Conservation (phyloP, 2,329 filamentous ascomycete genomes). For the Verticillium longisporum region DNA sequence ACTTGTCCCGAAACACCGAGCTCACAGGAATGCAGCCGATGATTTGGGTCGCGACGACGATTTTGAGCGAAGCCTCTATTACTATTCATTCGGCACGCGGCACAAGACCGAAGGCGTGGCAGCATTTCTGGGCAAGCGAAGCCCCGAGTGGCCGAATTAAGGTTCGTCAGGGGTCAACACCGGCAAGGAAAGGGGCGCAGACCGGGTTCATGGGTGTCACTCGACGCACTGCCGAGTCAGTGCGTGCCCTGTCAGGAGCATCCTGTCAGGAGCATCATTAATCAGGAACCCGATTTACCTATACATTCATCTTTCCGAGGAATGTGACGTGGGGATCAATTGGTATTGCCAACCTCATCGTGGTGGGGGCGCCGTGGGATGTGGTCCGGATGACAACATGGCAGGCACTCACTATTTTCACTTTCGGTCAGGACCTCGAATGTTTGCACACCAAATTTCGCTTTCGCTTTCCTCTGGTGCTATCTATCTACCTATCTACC, state of each 20-base stretch:
- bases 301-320: no score
- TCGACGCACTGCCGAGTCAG: neutral
- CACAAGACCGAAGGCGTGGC: conserved; percentile 21
- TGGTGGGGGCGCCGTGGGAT: no score
- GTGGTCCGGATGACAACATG: no score
- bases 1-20: neutral
- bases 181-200: no score
- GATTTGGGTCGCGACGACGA: conserved; percentile 20
- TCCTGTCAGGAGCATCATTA: neutral
- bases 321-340: no score
- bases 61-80: conserved; percentile 27
- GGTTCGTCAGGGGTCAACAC: neutral
- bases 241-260: neutral
- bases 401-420: no score
- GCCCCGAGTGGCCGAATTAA: neutral
- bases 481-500: no score
- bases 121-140: conserved; percentile 22
- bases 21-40: conserved; percentile 13
- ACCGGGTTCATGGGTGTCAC: neutral
- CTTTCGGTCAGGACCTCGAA: no score
- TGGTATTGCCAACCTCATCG: no score
- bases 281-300: no score
- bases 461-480: no score
- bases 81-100: conserved; percentile 24
- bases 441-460: no score